phyloP scores from a whole-genome alignment of 257 asterid genomes.

The Nicotiana attenuata region DNA sequence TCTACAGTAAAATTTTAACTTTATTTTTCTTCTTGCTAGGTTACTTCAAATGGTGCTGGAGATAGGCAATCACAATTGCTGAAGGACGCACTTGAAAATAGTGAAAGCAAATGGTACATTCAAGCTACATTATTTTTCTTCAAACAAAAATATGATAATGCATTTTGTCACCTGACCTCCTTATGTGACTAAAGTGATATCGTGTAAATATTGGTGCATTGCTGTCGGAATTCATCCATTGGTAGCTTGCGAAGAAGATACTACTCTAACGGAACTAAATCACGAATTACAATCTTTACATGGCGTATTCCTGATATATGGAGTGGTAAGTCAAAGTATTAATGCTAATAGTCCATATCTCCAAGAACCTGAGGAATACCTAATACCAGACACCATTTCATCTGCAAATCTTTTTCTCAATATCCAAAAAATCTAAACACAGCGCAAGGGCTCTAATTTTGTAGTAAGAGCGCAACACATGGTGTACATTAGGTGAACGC shows the following conservation, averaged over 20 bases:
- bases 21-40: slow-evolving; percentile 27
- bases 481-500: no score
- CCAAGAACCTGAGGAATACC: not conserved
- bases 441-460: no score
- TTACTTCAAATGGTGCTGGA: slow-evolving; percentile 20
- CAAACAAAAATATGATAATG: not conserved
- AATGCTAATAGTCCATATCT: no score
- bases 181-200: not conserved
- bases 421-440: not conserved
- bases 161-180: no score
- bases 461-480: no score
- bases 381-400: not conserved
- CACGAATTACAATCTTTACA: slow-evolving; percentile 16
- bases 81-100: slow-evolving; percentile 37
- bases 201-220: slow-evolving; percentile 40
- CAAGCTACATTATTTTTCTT: not conserved
- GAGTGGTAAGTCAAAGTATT: slow-evolving; percentile 37
- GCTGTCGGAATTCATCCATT: slow-evolving; percentile 43
- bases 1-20: not conserved
- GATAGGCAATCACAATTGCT: slow-evolving; percentile 43
- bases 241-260: slow-evolving; percentile 24
- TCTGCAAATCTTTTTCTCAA: not conserved
- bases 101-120: slow-evolving; percentile 47
- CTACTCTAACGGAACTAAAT: slow-evolving; percentile 7
- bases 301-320: slow-evolving; percentile 29